Evolutionary conservation across 2,329 filamentous ascomycete genomes (phyloP), one percentile per base, ranked within the genome.

Genomic region (Metarhizium anisopliae): DNA sequence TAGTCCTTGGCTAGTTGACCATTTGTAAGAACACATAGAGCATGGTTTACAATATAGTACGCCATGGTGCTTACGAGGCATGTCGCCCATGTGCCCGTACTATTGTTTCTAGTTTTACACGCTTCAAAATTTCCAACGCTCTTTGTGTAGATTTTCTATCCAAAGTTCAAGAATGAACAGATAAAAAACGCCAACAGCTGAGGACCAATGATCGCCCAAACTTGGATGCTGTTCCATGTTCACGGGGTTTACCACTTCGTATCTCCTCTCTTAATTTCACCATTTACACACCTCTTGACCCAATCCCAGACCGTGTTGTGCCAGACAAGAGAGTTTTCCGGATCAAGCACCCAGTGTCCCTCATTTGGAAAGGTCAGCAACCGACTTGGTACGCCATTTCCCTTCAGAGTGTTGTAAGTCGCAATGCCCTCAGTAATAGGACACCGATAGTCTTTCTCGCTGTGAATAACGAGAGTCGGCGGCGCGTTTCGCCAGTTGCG

Each of bases 351-450:
- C 79, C 80, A 87, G 63, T 89, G 85, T 52, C 85, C 83, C 70
- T 90, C 87, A 65, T 89, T 87, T 0, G 86, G 81, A 63, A 91
- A 92, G 0, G 80, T 85, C 65, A 92, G 63, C 58, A 90, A 84
- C 58, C 83, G 80, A 59, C 84, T 88, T 40, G 85, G 81, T 2
- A 91, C 77, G 0, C 84, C 84, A 53, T 78, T 76, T 14, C 79
- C 77, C 70, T 91, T 87, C 30, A 92, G 72, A 1, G 86, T 81
- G 59, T 90, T 88, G 69, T 91, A 92, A 0, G 84, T 81, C 0
- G 85, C 80, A 32, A 92, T 69, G 0, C 88, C 88, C 66, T 74
- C 70, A 0, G 70, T 70, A 4, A 73, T 58, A 5, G 70, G 66
- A 53, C 63, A 68, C 6, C 86, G 77, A 62, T 86, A 89, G 66